Evolutionary conservation across 768 basidiomycete species (phyloP), one percentile per base, ranked within the genome.

Genomic region (Pholiota molesta): DNA sequence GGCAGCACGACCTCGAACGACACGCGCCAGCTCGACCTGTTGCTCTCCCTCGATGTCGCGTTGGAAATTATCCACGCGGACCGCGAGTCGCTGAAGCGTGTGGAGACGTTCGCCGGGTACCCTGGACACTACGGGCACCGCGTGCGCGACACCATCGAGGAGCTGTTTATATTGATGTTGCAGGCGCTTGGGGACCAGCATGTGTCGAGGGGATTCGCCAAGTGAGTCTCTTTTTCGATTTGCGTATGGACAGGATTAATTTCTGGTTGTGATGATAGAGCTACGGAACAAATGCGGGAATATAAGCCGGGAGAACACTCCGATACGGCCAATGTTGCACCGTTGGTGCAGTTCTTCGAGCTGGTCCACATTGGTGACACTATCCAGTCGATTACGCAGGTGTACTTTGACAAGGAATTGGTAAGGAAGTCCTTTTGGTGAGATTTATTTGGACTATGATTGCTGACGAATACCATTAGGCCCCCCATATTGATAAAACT

Each of bases 361-460:
- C 81, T 99, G 23, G 97, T 97, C 0, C 97, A 99, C 76, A 81
- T 99, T 16, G 97, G 95, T 0, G 97, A 99, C 71, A 99, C 94
- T 16, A 98, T 99, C 47, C 94, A 97, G 75, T 94, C 90, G 17
- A 98, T 99, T 88, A 87, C 97, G 6, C 95, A 99, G 67, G 97
- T 98, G 1, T 99, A 96, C 74, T 99, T 97, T 70, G 97, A 99
- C 71, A 96, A 96, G 70, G 97, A 97, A 68, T 78, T 99, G 76
- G 94, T 92, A 63, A 26, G 88, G 72, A 49, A 17, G n/a, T 56
- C 17, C 45, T 11, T n/a, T 37, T 11, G 14, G 5, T 11, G 21
- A 3, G 54, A 16, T 28, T 19, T 28, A 23, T 11, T 8, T 52
- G 5, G 26, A 17, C 31, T 3, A 47, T 49, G 62, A 51, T 40